phyloP scores from a whole-genome alignment of 176 grass and related monocot genomes.

The Paspalum notatum region DNA sequence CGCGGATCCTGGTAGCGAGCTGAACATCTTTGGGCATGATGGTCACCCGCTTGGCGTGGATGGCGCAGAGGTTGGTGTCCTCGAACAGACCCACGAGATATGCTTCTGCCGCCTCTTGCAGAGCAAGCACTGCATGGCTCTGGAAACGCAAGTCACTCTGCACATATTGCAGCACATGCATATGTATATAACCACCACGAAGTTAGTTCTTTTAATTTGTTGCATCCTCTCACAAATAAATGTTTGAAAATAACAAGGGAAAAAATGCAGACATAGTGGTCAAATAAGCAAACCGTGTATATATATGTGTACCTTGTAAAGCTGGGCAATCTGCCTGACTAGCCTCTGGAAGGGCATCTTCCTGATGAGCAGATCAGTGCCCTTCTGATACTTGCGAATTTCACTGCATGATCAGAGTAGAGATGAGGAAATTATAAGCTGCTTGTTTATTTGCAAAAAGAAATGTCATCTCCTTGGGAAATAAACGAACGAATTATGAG shows the following conservation, averaged over 20 bases:
- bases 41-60: constrained; percentile 1
- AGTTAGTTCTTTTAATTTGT: too few species aligned
- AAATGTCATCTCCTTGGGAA: not conserved
- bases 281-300: too few species aligned
- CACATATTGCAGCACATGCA: not conserved
- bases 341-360: constrained; percentile 4
- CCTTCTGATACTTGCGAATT: constrained; percentile 1
- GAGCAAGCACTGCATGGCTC: not conserved
- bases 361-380: not conserved
- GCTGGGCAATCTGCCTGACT: not conserved
- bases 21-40: constrained; percentile 2
- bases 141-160: constrained; percentile 3
- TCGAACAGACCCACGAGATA: not conserved
- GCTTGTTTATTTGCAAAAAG: not conserved
- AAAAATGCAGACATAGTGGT: not conserved
- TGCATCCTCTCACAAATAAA: not conserved
- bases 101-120: not conserved
- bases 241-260: not conserved
- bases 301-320: not conserved
- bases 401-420: not conserved
- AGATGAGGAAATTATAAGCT: not conserved
- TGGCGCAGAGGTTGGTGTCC: not conserved
- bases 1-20: not conserved
- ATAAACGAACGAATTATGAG: not conserved
- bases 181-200: not conserved